Percentiles rank a stretch among this genome's conserved stretches.
phyloP scores from a whole-genome alignment of 2,329 filamentous ascomycete species.

The Neofusicoccum parvum region DNA sequence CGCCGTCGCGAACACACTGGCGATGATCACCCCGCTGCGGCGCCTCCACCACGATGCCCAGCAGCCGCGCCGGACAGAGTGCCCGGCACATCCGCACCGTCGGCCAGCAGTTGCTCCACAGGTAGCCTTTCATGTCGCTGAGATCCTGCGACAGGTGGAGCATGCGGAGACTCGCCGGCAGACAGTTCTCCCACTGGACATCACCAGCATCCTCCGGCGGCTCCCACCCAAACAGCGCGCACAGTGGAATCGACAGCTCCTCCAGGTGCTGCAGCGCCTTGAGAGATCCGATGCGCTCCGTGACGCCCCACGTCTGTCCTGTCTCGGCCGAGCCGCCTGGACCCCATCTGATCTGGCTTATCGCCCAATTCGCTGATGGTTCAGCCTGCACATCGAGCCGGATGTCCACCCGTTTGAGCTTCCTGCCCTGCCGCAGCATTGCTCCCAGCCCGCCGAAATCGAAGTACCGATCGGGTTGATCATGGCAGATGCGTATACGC shows the following conservation, averaged over 20 bases:
- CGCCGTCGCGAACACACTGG: not conserved
- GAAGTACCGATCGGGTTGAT: too few relatives aligned
- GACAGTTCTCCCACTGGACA: constrained; percentile 23
- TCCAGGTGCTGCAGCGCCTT: not conserved
- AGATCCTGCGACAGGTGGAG: not conserved
- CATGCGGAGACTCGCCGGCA: not conserved
- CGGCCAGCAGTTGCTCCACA: not conserved
- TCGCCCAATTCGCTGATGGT: too few relatives aligned
- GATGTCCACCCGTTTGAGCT: too few relatives aligned
- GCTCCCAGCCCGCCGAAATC: too few relatives aligned
- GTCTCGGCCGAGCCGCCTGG: not conserved
- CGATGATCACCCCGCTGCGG: not conserved
- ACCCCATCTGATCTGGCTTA: too few relatives aligned
- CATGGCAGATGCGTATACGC: too few relatives aligned
- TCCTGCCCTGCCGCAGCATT: too few relatives aligned
- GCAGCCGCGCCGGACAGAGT: not conserved
- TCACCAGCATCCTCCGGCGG: constrained; percentile 61
- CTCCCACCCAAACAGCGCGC: constrained; percentile 64
- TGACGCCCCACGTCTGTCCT: not conserved
- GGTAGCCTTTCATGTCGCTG: not conserved
- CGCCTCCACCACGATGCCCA: too few relatives aligned
- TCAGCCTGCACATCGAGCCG: too few relatives aligned
- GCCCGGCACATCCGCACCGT: not conserved
- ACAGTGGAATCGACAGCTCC: constrained; percentile 47
- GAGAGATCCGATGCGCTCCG: not conserved